A percentile compares a stretch with the other conserved stretches of the same genome.
These are phyloP conservation scores for Hypoxylon crocopeplum DNA, from an alignment of 495 filamentous ascomycete genomes.

Conservation along the genomic window DNA sequence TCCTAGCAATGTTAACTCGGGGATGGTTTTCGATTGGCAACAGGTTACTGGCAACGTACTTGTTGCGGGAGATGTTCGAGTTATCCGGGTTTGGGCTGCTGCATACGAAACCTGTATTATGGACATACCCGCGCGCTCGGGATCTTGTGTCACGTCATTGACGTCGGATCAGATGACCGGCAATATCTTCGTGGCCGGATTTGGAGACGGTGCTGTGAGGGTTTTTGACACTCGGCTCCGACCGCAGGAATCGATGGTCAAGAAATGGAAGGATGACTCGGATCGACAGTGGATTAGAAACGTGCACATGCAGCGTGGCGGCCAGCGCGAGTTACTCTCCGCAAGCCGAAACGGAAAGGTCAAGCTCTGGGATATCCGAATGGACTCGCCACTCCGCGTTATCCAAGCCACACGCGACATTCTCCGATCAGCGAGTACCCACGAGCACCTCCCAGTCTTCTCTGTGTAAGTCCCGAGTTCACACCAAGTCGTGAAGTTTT, in stretches of 20 bases:
- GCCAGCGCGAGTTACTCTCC: slow-evolving; percentile 84
- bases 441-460: slow-evolving; percentile 97
- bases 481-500: slow-evolving; percentile 2
- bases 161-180: slow-evolving; percentile 98
- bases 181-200: slow-evolving; percentile 93
- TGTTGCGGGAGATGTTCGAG: slow-evolving; percentile 93
- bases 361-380: slow-evolving; percentile 94
- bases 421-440: slow-evolving; percentile 84
- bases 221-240: slow-evolving; percentile 90
- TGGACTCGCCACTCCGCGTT: slow-evolving; percentile 74
- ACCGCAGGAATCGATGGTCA: slow-evolving; percentile 86
- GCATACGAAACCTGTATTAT: slow-evolving; percentile 89
- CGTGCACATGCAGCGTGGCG: slow-evolving; percentile 96
- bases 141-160: slow-evolving; percentile 92
- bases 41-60: slow-evolving; percentile 94
- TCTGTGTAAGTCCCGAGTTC: slow-evolving; percentile 73
- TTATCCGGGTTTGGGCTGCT: slow-evolving; percentile 95
- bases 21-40: slow-evolving; percentile 97
- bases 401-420: slow-evolving; percentile 79
- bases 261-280: slow-evolving; percentile 84
- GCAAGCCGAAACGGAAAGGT: slow-evolving; percentile 91
- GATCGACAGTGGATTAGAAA: slow-evolving; percentile 93
- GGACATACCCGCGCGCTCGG: slow-evolving; percentile 94
- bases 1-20: slow-evolving; percentile 89
- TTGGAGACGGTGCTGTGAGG: slow-evolving; percentile 94